phyloP scores from a whole-genome alignment of 2,329 filamentous ascomycete species.

The Fusarium sp. region DNA sequence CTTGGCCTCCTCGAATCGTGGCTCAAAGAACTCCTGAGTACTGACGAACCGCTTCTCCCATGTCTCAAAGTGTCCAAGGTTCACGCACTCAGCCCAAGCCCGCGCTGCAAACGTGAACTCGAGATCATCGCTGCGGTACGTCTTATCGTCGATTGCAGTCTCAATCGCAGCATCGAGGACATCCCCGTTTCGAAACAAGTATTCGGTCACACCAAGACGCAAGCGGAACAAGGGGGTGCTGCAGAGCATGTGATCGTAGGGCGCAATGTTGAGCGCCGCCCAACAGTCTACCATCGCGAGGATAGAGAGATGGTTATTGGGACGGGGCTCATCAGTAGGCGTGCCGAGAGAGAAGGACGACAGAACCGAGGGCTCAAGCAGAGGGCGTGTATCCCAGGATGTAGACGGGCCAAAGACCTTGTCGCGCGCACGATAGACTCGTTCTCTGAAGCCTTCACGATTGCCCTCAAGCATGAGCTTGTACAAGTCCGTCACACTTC shows the following conservation, averaged over 20 bases:
- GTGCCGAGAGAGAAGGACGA: slow-evolving; percentile 89
- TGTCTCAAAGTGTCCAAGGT: slow-evolving; percentile 89
- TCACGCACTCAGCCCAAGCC: slow-evolving; percentile 95
- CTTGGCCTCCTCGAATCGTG: slow-evolving; percentile 87
- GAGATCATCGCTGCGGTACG: slow-evolving; percentile 93
- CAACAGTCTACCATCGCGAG: slow-evolving; percentile 99
- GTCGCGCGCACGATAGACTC: slow-evolving; percentile 74
- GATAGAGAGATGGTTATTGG: slow-evolving; percentile 93
- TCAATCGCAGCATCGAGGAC: slow-evolving; percentile 86
- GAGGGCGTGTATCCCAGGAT: slow-evolving; percentile 69
- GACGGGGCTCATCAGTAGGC: slow-evolving; percentile 70
- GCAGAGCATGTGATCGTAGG: slow-evolving; percentile 99
- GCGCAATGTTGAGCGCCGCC: slow-evolving; percentile 91
- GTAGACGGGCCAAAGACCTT: slow-evolving; percentile 80
- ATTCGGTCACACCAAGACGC: slow-evolving; percentile 97
- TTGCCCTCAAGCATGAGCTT: slow-evolving; percentile 96
- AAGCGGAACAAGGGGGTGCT: slow-evolving; percentile 96
- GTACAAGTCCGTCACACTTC: slow-evolving; percentile 91
- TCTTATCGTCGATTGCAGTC: slow-evolving; percentile 88
- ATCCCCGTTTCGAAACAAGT: slow-evolving; percentile 85
- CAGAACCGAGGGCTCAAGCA: slow-evolving; percentile 85
- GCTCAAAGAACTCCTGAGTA: slow-evolving; percentile 92
- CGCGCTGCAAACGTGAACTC: slow-evolving; percentile 98
- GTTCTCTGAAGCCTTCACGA: slow-evolving; percentile 74
- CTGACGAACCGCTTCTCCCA: slow-evolving; percentile 92